Conservation (phyloP, 768 basidiomycete species). For the Coprinopsis sp. region DNA sequence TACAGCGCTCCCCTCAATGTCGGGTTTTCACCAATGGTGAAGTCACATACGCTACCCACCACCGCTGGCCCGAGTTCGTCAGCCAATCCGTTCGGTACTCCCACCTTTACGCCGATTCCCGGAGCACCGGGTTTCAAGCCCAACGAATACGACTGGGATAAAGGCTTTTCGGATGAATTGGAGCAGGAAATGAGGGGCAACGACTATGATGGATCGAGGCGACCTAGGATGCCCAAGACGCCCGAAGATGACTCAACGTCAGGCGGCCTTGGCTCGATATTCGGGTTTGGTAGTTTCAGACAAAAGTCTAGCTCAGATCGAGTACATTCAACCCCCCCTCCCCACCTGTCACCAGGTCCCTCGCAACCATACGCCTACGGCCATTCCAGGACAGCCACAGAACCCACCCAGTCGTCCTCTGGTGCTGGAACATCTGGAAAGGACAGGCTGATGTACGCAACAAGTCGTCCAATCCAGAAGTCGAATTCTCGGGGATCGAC, state of each 20-base stretch:
- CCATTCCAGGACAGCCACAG: no score
- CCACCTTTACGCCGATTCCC: conserved; percentile 37
- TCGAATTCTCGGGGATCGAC: no score
- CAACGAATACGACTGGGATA: conserved; percentile 64
- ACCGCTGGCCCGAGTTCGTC: no score
- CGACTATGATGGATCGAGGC: not conserved
- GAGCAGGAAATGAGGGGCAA: conserved; percentile 33
- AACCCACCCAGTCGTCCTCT: no score
- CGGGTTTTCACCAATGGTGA: no score
- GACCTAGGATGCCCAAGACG: conserved; percentile 9
- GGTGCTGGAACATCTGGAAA: no score
- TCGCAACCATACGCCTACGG: no score
- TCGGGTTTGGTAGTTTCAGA: not conserved
- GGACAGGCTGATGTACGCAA: not conserved
- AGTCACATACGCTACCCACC: no score
- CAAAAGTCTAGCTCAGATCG: not conserved
- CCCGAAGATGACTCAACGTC: not conserved
- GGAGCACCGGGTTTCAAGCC: conserved; percentile 81
- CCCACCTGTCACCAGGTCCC: no score
- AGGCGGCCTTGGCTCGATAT: not conserved
- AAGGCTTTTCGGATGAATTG: conserved; percentile 50
- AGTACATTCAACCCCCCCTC: no score
- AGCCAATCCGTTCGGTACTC: conserved; percentile 37
- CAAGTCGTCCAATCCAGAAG: no score
- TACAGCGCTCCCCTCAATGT: no score